phyloP scores from a whole-genome alignment of 495 filamentous ascomycete species.

The Aspergillus baeticus region DNA sequence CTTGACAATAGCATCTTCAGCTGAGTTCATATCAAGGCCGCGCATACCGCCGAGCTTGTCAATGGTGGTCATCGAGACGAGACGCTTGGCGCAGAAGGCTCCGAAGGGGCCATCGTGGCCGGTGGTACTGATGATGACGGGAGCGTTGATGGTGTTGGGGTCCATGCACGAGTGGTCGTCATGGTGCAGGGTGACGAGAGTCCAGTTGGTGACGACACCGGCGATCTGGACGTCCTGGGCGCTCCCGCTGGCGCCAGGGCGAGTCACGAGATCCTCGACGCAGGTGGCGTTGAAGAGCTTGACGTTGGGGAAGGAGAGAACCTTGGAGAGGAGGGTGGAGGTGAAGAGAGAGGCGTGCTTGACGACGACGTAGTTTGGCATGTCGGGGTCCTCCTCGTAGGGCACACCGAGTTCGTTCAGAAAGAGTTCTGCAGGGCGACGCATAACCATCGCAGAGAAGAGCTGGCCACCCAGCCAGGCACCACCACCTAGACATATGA shows the following conservation, averaged over 20 bases:
- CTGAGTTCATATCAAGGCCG: slow-evolving; percentile 83
- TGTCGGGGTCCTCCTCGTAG: slow-evolving; percentile 82
- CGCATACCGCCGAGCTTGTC: slow-evolving; percentile 88
- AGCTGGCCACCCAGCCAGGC: slow-evolving; percentile 93
- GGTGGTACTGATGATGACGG: slow-evolving; percentile 80
- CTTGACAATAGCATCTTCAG: slow-evolving; percentile 90
- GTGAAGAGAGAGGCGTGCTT: slow-evolving; percentile 94
- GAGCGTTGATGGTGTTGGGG: slow-evolving; percentile 91
- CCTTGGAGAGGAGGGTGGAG: slow-evolving; percentile 76
- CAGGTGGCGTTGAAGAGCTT: slow-evolving; percentile 94
- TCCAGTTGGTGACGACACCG: slow-evolving; percentile 94
- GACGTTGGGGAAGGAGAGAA: slow-evolving; percentile 80
- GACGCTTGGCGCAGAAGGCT: slow-evolving; percentile 81
- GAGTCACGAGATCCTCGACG: slow-evolving; percentile 89
- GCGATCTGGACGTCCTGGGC: slow-evolving; percentile 63
- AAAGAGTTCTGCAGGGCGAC: slow-evolving; percentile 85
- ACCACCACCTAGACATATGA: slow-evolving; percentile 59
- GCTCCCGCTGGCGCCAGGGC: slow-evolving; percentile 42
- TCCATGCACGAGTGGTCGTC: slow-evolving; percentile 94
- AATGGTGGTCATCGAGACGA: slow-evolving; percentile 76
- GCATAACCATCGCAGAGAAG: slow-evolving; percentile 91
- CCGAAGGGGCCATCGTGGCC: slow-evolving; percentile 91
- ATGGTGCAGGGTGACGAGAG: slow-evolving; percentile 84
- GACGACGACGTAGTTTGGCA: slow-evolving; percentile 83
- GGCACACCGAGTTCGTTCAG: slow-evolving; percentile 74